Evolutionary conservation across 2,329 filamentous ascomycete species (phyloP).

Genomic region (Zymoseptoria passerinii): DNA sequence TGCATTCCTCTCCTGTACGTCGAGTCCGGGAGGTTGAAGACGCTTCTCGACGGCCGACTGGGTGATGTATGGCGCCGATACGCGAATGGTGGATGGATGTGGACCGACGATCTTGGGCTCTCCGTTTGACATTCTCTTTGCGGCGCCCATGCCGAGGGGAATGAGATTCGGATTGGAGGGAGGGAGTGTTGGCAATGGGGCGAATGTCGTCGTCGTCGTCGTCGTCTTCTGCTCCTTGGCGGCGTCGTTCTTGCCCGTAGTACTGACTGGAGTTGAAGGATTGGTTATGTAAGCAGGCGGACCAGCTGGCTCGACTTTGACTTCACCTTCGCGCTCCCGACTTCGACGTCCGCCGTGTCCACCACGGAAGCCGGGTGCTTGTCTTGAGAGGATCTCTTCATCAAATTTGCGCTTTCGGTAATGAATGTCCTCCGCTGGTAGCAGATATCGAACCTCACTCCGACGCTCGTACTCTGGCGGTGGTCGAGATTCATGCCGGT

Average conservation of each 20-base stretch:
- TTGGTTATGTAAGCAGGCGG: neutral
- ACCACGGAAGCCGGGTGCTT: neutral
- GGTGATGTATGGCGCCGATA: slow-evolving; percentile 68
- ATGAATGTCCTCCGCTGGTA: neutral
- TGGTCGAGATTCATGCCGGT: neutral
- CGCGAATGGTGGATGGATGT: slow-evolving; percentile 55
- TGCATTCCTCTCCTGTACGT: slow-evolving; percentile 51
- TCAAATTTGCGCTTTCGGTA: neutral
- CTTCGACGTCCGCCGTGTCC: neutral
- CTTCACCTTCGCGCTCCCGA: neutral
- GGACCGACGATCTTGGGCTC: slow-evolving; percentile 38
- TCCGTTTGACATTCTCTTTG: slow-evolving; percentile 27
- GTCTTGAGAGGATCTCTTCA: neutral
- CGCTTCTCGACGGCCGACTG: slow-evolving; percentile 71
- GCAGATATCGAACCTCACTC: neutral
- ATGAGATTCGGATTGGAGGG: neutral
- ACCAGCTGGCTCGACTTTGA: neutral
- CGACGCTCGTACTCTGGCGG: neutral
- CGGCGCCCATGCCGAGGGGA: slow-evolving; percentile 21
- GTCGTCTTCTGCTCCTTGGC: neutral
- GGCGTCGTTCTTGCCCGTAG: neutral
- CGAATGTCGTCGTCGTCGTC: neutral
- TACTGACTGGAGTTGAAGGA: neutral
- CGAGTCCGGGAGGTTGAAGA: slow-evolving; percentile 51
- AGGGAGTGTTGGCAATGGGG: slow-evolving; percentile 1